A percentile compares a stretch with the other conserved stretches of the same genome.
These are phyloP conservation scores for Cryptosporidium bovis DNA, from an alignment of 169 alveolate genomes.

Conservation along the genomic window DNA sequence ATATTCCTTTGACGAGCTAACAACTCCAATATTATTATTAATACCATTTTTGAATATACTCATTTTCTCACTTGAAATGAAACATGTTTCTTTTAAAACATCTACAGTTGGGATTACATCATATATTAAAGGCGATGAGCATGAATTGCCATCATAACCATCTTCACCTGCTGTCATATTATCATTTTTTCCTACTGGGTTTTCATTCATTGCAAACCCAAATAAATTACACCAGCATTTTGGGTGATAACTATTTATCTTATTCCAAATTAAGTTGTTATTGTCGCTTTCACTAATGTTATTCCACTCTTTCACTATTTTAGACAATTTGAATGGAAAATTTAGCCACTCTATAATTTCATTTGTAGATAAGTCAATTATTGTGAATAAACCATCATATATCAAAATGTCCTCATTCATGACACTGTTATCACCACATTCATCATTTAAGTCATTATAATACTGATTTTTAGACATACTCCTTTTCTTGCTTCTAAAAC, in stretches of 20 bases:
- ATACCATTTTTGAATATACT: background rate
- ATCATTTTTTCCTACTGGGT: background rate
- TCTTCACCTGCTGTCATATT: background rate
- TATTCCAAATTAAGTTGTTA: constrained; percentile 23
- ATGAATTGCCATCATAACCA: background rate
- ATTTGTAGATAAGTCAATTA: constrained; percentile 56
- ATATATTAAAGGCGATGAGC: constrained; percentile 5
- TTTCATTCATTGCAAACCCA: constrained; percentile 59
- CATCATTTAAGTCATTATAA: background rate
- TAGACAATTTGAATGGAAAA: constrained; percentile 41
- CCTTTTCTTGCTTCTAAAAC: constrained; percentile 17
- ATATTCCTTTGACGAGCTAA: background rate
- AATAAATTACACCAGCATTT: constrained; percentile 74
- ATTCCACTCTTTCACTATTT: constrained; percentile 59
- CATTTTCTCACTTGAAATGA: constrained; percentile 47
- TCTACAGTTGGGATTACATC: constrained; percentile 67
- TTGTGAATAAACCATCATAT: constrained; percentile 66
- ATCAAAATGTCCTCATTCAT: background rate
- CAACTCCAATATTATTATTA: background rate
- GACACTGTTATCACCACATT: background rate
- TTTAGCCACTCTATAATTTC: constrained; percentile 50
- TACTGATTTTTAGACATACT: constrained; percentile 8
- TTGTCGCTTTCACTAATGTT: constrained; percentile 2
- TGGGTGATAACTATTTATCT: constrained; percentile 48
- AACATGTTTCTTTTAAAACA: constrained; percentile 66